Evolutionary conservation across 306 rosid genomes (phyloP).

Genomic region (Vigna radiata): DNA sequence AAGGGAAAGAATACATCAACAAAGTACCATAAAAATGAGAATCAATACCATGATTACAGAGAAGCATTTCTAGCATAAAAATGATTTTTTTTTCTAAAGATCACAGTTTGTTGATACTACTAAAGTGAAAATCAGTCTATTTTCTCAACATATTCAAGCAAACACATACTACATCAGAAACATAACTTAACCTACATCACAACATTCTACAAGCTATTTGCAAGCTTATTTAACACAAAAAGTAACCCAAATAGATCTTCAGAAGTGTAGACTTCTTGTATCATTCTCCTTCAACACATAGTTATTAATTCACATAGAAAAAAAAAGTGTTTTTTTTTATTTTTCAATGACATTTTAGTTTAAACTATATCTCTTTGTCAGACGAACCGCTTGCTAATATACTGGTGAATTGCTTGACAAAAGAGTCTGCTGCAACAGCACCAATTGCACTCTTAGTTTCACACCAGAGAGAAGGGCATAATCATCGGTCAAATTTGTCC

Average conservation of each 20-base stretch:
- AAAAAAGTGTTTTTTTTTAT: neutral
- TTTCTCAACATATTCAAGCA: neutral
- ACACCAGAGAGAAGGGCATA: slow-evolving; percentile 33
- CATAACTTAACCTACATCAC: neutral
- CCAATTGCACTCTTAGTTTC: slow-evolving; percentile 21
- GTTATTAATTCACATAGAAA: neutral
- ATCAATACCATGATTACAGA: neutral
- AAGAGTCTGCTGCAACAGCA: neutral
- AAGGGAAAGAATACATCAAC: slow-evolving; percentile 14
- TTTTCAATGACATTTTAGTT: neutral
- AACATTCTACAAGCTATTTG: slow-evolving; percentile 4
- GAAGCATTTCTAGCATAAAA: slow-evolving; percentile 3
- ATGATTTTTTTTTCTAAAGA: neutral
- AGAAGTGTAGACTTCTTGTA: neutral
- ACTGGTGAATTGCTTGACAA: neutral
- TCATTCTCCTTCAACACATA: slow-evolving; percentile 2
- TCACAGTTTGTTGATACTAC: neutral
- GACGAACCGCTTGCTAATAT: neutral
- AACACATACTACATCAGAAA: slow-evolving; percentile 2
- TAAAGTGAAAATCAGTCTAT: neutral
- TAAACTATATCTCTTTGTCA: neutral
- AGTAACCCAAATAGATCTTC: slow-evolving; percentile 8
- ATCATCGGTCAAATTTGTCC: slow-evolving; percentile 46
- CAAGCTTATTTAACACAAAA: neutral
- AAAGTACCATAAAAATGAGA: neutral